Evolutionary conservation across 176 grass and related monocot species (phyloP).

Genomic region (Aegilops tauschii): DNA sequence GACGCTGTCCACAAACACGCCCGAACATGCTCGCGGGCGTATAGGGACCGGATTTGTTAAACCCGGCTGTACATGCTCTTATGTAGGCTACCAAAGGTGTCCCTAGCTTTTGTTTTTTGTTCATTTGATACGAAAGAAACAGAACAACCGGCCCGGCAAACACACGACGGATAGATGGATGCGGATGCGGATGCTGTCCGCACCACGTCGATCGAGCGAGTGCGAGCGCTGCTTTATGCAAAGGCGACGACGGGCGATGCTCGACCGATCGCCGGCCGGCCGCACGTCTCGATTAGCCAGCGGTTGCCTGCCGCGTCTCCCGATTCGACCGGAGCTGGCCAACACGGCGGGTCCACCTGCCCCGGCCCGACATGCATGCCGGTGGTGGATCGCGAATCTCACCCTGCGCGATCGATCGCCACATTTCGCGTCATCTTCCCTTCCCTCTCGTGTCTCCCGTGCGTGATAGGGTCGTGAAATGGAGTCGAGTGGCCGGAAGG

Average conservation of each 20-base stretch:
- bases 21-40: too few relatives aligned
- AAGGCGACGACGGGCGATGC: neutral
- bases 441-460: neutral
- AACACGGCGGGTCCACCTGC: neutral
- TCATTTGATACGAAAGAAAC: neutral
- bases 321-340: neutral
- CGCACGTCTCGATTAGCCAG: neutral
- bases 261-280: too few relatives aligned
- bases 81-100: too few relatives aligned
- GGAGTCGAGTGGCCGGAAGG: neutral
- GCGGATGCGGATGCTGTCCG: neutral
- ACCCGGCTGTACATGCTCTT: too few relatives aligned
- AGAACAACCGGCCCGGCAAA: neutral
- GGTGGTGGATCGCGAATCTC: neutral
- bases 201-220: neutral
- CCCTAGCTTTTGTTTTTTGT: neutral
- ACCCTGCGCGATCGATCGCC: neutral
- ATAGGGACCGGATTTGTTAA: too few relatives aligned
- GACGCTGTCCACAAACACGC: too few relatives aligned
- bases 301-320: neutral
- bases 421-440: neutral
- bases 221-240: neutral
- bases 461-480: neutral
- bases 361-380: neutral
- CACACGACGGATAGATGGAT: neutral